Evolutionary conservation across 306 rosid species (phyloP), one percentile per base, ranked within the genome.

Genomic region (Gastrolobium bilobum): DNA sequence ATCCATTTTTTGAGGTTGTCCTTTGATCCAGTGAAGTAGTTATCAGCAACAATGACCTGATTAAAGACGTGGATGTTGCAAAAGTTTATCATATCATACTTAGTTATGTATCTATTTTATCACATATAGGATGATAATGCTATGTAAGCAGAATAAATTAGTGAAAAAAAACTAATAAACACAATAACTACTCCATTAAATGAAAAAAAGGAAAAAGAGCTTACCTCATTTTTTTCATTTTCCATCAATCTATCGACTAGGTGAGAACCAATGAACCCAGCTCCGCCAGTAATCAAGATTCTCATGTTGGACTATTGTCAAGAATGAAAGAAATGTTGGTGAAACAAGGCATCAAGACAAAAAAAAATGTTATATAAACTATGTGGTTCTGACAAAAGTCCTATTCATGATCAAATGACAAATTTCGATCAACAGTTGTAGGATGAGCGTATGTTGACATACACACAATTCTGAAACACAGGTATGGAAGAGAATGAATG

Each of bases 201-300:
- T 33, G 73, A n/a, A 26, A 71, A 76, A 51, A 44, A 68, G 57
- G 71, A 51, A 53, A 53, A 76, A 4, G 3, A 15, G 64, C 89
- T 73, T 7, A 92, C 99, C 97, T 94, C 99, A 70, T 92, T 92
- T 77, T 92, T 94, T 76, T 94, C 97, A 84, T 89, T 89, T 91
- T 92, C 95, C 97, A 94, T 94, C 91, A 94, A 84, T 81, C 88
- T 92, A 82, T 94, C 99, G 0, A 94, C 97, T 15, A 94, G 93
- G 88, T 94, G 99, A 81, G 99, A 94, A 40, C 99, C 99, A 35
- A 94, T 94, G 87, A 94, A 94, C 72, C 99, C 99, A 84, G 99
- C 99, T 86, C 99, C 97, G 87, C 99, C 99, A 15, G 97, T 92
- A 52, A 94, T 81, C 90, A 94, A 81, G 68, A 94, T 94, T 87